Base-by-base conservation (phyloP, 2,329 filamentous ascomycete genomes). In the Aspergillus puulaauensis region DNA sequence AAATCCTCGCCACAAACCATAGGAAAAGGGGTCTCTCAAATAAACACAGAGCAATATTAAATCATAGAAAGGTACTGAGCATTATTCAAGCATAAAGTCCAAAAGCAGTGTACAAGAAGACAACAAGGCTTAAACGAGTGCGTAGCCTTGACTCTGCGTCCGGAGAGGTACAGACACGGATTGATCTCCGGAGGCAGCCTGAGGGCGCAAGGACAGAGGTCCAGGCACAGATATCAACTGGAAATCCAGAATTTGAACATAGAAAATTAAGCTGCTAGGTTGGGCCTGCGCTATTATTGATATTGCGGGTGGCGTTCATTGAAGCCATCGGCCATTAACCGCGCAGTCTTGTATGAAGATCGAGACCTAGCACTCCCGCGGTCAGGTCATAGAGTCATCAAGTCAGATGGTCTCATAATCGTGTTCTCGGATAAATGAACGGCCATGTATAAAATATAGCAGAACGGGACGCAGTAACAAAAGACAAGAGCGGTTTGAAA, bases 221-320 rank as follows among this genome's bases (percentile, higher is more conserved):
- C 49, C 62, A 54, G 60, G 62, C 60, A 54, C 60, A 68, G 62
- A 62, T 52, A 60, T 55, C 51, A 64, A 66, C 66, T 64, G 65
- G 62, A 62, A 64, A 62, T 64, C 66, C 66, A 57, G 64, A 68
- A 70, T 66, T 73, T 70, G 66, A 58, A 69, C 68, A 70, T 57
- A 63, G 63, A 64, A 67, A 61, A 59, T 54, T 60, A 63, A 58
- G 55, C 43, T 27, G 54, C 48, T 14, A 44, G 50, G 51, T 8
- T 50, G 23, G 39, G 31, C 47, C 19, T 52, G 57, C 48, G 50
- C 41, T 23, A 31, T 59, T 24, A 37, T 51, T 54, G 45, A 44
- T 43, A 43, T 57, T 44, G 35, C 44, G 19, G 45, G 40, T 39
- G 27, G 45, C 60, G 57, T 52, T 46, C 43, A 39, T 52, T 52